Evolutionary conservation across 2,329 filamentous ascomycete genomes (phyloP).

Genomic region (Trichoderma aggressivum): DNA sequence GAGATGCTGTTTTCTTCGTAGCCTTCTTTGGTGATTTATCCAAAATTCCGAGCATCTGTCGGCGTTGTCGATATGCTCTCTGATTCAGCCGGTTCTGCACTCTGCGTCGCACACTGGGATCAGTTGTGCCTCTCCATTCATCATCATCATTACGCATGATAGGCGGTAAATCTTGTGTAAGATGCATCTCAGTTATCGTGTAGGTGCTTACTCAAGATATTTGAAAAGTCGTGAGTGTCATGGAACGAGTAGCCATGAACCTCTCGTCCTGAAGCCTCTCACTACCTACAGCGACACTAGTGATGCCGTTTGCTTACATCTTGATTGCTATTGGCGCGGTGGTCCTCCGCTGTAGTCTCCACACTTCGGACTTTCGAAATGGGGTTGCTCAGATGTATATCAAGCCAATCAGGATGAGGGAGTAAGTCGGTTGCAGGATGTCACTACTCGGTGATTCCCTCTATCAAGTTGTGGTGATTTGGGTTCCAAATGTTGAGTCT

Average conservation of each 20-base stretch:
- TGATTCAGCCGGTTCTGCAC: constrained; percentile 12
- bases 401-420: too few species aligned
- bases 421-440: too few species aligned
- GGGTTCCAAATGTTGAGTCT: not conserved
- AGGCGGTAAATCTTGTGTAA: not conserved
- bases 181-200: not conserved
- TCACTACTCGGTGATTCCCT: too few species aligned
- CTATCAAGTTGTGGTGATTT: too few species aligned
- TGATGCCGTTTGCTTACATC: not conserved
- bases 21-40: not conserved
- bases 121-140: constrained; percentile 1
- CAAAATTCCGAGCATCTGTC: not conserved
- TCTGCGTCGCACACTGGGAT: not conserved
- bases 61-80: not conserved
- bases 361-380: not conserved
- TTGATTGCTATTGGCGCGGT: not conserved
- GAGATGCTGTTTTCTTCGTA: not conserved
- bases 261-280: not conserved
- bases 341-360: not conserved
- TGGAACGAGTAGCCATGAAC: not conserved
- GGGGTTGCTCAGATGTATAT: not conserved
- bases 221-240: not conserved
- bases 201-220: not conserved
- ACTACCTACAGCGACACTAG: not conserved
- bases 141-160: not conserved